A percentile compares a stretch with the other conserved stretches of the same genome.
Evolutionary conservation across 768 basidiomycete genomes (phyloP).

Genomic region (Chlorophyllum brunneum): DNA sequence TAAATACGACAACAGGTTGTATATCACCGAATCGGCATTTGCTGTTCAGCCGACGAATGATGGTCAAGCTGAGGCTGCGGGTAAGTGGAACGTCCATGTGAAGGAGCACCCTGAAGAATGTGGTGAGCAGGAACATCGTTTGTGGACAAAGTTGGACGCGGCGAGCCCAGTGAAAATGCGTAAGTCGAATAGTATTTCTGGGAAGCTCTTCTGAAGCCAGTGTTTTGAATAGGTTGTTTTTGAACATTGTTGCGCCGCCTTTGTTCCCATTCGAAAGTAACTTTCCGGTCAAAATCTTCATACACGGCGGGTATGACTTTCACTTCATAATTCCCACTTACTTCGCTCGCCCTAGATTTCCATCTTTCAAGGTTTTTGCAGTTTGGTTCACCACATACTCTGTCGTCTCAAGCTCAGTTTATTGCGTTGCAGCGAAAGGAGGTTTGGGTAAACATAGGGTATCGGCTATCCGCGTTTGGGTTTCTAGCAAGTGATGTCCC

Average conservation of each 20-base stretch:
- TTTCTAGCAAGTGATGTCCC: conserved; percentile 69
- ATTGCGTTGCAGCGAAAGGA: conserved; percentile 59
- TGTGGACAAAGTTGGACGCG: conserved; percentile 61
- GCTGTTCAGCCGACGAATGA: conserved; percentile 60
- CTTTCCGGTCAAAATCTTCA: conserved; percentile 70
- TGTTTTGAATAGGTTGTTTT: conserved; percentile 53
- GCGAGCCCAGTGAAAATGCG: conserved; percentile 70
- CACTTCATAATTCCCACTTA: not conserved
- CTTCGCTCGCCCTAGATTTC: conserved; percentile 56
- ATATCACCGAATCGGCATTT: conserved; percentile 58
- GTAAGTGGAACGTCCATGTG: not conserved
- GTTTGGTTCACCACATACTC: conserved; percentile 68
- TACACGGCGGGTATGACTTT: conserved; percentile 69
- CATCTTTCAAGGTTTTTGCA: no score
- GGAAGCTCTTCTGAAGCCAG: no score
- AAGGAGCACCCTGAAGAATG: not conserved
- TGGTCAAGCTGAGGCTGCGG: conserved; percentile 52
- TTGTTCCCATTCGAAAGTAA: conserved; percentile 36
- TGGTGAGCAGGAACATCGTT: conserved; percentile 36
- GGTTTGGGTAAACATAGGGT: conserved; percentile 76
- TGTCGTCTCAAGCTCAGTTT: conserved; percentile 62
- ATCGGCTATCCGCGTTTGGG: conserved; percentile 73
- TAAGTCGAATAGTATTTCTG: conserved; percentile 26
- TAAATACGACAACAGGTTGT: conserved; percentile 57
- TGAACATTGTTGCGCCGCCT: conserved; percentile 65